A percentile compares a stretch with the other conserved stretches of the same genome.
phyloP scores from a whole-genome alignment of 345 rosid species.

The Pugionium cornutum region DNA sequence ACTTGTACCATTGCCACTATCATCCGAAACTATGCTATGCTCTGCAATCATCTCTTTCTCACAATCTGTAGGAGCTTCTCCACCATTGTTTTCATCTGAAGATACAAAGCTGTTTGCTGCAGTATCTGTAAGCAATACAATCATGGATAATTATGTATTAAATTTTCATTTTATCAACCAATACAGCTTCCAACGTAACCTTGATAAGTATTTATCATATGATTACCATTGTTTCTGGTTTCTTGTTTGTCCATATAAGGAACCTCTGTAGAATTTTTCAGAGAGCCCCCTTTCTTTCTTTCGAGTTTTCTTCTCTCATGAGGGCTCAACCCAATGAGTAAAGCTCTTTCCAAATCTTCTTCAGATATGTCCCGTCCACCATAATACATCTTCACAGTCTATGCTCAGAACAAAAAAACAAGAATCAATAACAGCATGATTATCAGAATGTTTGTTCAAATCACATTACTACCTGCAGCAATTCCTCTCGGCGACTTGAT shows the following conservation, averaged over 20 bases:
- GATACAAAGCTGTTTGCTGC: constrained; percentile 25
- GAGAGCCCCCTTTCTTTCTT: constrained; percentile 63
- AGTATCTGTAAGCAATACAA: constrained; percentile 17
- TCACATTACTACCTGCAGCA: constrained; percentile 54
- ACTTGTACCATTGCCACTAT: constrained; percentile 30
- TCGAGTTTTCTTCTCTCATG: constrained; percentile 71
- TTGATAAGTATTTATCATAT: constrained; percentile 16
- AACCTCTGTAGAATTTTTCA: constrained; percentile 37
- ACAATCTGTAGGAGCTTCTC: constrained; percentile 18
- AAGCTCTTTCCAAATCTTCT: constrained; percentile 84
- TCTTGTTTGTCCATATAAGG: constrained; percentile 40
- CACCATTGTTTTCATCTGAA: constrained; percentile 29
- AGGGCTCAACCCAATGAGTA: constrained; percentile 86
- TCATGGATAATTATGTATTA: constrained; percentile 22
- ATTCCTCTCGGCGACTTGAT: constrained; percentile 64
- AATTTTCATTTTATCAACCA: constrained; percentile 14
- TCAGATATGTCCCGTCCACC: constrained; percentile 85
- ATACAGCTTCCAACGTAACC: constrained; percentile 23
- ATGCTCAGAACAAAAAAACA: constrained; percentile 19
- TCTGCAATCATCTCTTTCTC: constrained; percentile 31
- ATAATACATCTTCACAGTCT: constrained; percentile 76
- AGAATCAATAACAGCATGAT: constrained; percentile 7
- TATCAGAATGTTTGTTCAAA: not conserved
- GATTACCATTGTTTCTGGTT: constrained; percentile 22
- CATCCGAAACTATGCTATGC: constrained; percentile 36